A percentile compares a stretch with the other conserved stretches of the same genome.
Conservation (phyloP, 2,329 filamentous ascomycete species). For the Emergomyces pasteurianus region DNA sequence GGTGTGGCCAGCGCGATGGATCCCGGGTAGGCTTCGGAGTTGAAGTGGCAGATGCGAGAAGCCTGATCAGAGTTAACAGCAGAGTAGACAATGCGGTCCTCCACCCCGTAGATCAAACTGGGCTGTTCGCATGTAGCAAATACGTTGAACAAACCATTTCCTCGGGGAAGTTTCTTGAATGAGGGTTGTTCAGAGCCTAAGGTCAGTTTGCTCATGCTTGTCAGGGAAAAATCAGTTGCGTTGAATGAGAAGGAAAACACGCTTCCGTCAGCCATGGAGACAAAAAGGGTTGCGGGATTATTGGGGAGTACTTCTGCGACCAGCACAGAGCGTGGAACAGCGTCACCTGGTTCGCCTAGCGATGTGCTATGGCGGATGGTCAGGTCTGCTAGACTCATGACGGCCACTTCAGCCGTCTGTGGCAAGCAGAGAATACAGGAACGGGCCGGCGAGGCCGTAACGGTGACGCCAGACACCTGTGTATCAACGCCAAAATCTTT, state of each 20-base stretch:
- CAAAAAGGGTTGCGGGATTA: conserved; percentile 64
- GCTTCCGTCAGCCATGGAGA: conserved; percentile 85
- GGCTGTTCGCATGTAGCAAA: conserved; percentile 93
- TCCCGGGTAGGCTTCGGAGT: conserved; percentile 66
- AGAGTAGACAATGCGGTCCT: conserved; percentile 81
- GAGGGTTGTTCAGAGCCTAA: conserved; percentile 76
- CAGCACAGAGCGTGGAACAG: conserved; percentile 70
- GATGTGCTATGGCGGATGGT: conserved; percentile 53
- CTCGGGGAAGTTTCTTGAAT: conserved; percentile 64
- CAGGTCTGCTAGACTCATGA: conserved; percentile 58
- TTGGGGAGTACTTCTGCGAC: conserved; percentile 61
- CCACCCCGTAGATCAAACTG: conserved; percentile 80
- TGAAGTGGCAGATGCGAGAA: conserved; percentile 68
- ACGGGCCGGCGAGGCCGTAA: conserved; percentile 50
- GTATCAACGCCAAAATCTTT: conserved; percentile 54
- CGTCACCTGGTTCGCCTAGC: conserved; percentile 54
- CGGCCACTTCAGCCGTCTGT: conserved; percentile 64
- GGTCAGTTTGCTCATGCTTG: conserved; percentile 65
- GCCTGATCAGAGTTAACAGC: conserved; percentile 85
- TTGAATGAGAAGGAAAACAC: conserved; percentile 74
- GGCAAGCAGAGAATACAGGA: conserved; percentile 80
- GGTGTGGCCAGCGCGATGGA: conserved; percentile 72
- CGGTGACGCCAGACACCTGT: conserved; percentile 75
- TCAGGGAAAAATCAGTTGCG: conserved; percentile 48
- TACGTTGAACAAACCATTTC: conserved; percentile 58